These are phyloP conservation scores for Sugiyamaella paludigena DNA, from an alignment of 1,139 yeast genomes.

Conservation along the genomic window DNA sequence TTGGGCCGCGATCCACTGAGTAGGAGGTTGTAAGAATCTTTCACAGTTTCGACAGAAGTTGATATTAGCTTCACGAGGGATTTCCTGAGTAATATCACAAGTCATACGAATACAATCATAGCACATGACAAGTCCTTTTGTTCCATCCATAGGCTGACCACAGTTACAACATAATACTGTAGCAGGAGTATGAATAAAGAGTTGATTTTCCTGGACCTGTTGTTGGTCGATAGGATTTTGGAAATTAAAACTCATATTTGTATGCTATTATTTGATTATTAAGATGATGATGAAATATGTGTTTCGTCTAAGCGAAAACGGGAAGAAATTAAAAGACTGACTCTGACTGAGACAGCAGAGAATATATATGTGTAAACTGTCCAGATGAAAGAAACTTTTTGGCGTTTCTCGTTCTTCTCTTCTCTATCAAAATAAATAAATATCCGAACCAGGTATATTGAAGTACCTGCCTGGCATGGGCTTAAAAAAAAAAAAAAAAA, in stretches of 20 bases:
- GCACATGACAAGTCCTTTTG: slow-evolving; percentile 91
- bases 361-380: too few species aligned
- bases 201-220: slow-evolving; percentile 13
- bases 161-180: slow-evolving; percentile 97
- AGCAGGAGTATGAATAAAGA: slow-evolving; percentile 23
- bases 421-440: too few species aligned
- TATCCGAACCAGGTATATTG: too few species aligned
- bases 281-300: not conserved
- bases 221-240: slow-evolving; percentile 10
- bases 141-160: slow-evolving; percentile 98
- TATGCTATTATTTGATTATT: not conserved
- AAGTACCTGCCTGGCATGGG: too few species aligned
- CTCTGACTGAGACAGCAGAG: too few species aligned
- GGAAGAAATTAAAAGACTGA: too few species aligned
- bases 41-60: slow-evolving; percentile 98
- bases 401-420: too few species aligned
- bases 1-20: slow-evolving; percentile 88
- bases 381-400: too few species aligned
- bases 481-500: too few species aligned
- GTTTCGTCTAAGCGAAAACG: not conserved
- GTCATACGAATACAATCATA: slow-evolving; percentile 94
- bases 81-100: slow-evolving; percentile 92
- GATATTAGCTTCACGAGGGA: slow-evolving; percentile 90
- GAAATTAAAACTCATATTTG: slow-evolving; percentile 4
- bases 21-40: slow-evolving; percentile 90